Evolutionary conservation across 2,329 filamentous ascomycete species (phyloP).

Genomic region (Talaromyces rugulosus): DNA sequence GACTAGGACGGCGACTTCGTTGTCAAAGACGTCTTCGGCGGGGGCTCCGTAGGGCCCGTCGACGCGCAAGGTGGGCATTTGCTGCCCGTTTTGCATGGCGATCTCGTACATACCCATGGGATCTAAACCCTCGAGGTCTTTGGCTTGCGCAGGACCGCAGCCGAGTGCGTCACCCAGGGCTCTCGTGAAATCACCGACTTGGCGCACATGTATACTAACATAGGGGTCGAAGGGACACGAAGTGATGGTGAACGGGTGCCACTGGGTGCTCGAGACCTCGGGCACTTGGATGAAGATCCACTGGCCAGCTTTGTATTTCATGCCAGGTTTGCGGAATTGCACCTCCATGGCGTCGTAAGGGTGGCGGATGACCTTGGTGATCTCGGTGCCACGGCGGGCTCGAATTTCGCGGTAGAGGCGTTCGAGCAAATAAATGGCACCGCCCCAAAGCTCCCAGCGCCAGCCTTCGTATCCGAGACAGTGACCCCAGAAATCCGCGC

Average conservation of each 20-base stretch:
- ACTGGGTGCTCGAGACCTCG: slow-evolving; percentile 81
- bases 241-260: slow-evolving; percentile 99
- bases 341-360: slow-evolving; percentile 97
- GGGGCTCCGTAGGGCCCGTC: slow-evolving; percentile 96
- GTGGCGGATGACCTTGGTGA: slow-evolving; percentile 90
- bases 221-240: slow-evolving; percentile 96
- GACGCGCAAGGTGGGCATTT: slow-evolving; percentile 84
- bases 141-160: slow-evolving; percentile 78
- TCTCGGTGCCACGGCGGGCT: slow-evolving; percentile 75
- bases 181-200: slow-evolving; percentile 93
- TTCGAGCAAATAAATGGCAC: slow-evolving; percentile 79
- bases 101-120: slow-evolving; percentile 98
- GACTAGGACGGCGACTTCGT: slow-evolving; percentile 73
- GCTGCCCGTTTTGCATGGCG: slow-evolving; percentile 84
- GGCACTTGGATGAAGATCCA: slow-evolving; percentile 97
- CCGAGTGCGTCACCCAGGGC: slow-evolving; percentile 95
- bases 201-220: slow-evolving; percentile 88
- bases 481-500: slow-evolving; percentile 77
- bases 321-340: slow-evolving; percentile 91
- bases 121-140: slow-evolving; percentile 86
- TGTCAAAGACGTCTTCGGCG: slow-evolving; percentile 96
- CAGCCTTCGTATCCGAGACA: slow-evolving; percentile 95
- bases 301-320: slow-evolving; percentile 97
- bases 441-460: slow-evolving; percentile 91
- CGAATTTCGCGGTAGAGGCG: slow-evolving; percentile 89